Conservation (phyloP, 108 stramenopile genomes). For the Cyclotella kingstonii region DNA sequence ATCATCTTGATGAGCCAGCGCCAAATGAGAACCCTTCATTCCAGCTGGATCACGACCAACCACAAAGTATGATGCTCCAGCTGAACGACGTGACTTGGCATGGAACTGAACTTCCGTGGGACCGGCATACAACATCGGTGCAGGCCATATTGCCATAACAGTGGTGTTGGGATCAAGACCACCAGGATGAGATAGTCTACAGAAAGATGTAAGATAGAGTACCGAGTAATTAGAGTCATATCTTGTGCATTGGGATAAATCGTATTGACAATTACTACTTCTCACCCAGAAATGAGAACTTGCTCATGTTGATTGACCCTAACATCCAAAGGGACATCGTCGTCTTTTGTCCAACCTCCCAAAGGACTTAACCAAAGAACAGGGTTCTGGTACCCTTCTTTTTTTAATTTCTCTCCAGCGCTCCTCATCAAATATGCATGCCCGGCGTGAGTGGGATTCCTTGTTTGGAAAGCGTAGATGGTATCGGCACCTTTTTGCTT, state of each 20-base stretch:
- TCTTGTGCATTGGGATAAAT: not conserved
- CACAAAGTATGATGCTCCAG: constrained; percentile 96
- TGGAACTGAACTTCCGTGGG: constrained; percentile 99
- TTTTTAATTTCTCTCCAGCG: constrained; percentile 89
- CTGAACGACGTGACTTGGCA: constrained; percentile 93
- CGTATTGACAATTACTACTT: not conserved
- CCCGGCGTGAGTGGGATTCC: constrained; percentile 98
- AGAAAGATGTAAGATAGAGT: not conserved
- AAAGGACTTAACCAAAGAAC: constrained; percentile 97
- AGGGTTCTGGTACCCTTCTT: constrained; percentile 91
- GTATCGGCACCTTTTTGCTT: constrained; percentile 94
- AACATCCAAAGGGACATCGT: constrained; percentile 98
- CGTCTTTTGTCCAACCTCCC: constrained; percentile 98
- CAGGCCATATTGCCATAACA: constrained; percentile 99
- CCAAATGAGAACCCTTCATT: constrained; percentile 91
- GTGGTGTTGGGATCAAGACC: constrained; percentile 94
- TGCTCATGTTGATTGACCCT: constrained; percentile 97
- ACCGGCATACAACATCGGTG: constrained; percentile 99
- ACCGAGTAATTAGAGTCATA: constrained; percentile 8
- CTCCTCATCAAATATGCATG: constrained; percentile 98
- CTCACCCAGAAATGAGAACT: constrained; percentile 85
- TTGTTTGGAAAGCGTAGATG: constrained; percentile 97
- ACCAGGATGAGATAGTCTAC: constrained; percentile 75
- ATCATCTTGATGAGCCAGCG: constrained; percentile 89
- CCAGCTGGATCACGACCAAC: constrained; percentile 98